phyloP scores from a whole-genome alignment of 2,329 filamentous ascomycete genomes.

The Neurospora sp. region DNA sequence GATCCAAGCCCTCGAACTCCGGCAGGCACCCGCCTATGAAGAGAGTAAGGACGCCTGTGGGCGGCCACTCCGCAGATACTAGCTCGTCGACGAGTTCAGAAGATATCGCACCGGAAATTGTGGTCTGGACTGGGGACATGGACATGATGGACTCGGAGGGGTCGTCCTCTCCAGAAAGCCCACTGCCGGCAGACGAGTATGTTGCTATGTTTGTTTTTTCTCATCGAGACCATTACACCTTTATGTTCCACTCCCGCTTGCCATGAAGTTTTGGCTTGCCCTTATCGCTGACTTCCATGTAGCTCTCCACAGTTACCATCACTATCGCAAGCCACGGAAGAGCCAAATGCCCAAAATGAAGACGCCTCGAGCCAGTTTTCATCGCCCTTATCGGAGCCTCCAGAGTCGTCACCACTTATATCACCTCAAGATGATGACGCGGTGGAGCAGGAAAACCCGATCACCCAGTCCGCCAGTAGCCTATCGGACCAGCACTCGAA shows the following conservation, averaged over 20 bases:
- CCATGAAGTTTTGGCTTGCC: neutral
- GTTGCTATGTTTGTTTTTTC: neutral
- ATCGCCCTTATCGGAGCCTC: slow-evolving; percentile 33
- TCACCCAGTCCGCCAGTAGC: neutral
- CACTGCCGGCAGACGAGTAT: neutral
- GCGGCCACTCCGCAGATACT: neutral
- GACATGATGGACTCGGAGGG: slow-evolving; percentile 20
- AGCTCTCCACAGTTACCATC: neutral
- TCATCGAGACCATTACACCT: neutral
- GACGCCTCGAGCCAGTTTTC: slow-evolving; percentile 21
- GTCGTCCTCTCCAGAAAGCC: neutral
- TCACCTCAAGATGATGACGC: neutral
- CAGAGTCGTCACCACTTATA: neutral
- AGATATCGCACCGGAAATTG: slow-evolving; percentile 31
- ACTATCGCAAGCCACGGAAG: neutral
- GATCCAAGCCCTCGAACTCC: slow-evolving; percentile 9
- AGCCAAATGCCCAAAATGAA: neutral
- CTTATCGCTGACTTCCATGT: neutral
- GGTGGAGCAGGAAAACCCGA: neutral
- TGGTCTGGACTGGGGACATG: slow-evolving; percentile 35
- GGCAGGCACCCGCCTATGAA: slow-evolving; percentile 11
- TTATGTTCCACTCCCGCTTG: neutral
- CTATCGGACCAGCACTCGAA: slow-evolving; percentile 42
- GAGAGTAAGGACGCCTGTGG: slow-evolving; percentile 2
- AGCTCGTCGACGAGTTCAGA: slow-evolving; percentile 10